phyloP scores from a whole-genome alignment of 73 alveolate genomes.

The Stentor roeselii region DNA sequence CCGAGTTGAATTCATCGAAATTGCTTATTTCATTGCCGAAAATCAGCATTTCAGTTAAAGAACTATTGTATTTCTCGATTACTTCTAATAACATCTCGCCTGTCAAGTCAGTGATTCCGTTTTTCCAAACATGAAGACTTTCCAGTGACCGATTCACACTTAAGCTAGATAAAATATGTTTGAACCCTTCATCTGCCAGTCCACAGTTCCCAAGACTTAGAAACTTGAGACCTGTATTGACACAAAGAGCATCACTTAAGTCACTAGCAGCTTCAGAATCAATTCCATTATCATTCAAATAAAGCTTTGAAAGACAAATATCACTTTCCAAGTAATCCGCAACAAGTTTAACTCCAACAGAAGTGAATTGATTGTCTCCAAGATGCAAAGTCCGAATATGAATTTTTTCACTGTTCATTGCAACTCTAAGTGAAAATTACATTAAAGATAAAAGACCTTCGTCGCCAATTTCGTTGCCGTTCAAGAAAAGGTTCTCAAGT shows the following conservation, averaged over 20 bases:
- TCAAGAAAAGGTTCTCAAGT: neutral
- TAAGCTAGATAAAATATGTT: slow-evolving; percentile 6
- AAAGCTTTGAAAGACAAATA: neutral
- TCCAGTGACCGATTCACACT: slow-evolving; percentile 18
- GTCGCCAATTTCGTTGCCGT: slow-evolving; percentile 12
- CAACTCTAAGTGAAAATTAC: slow-evolving; percentile 16
- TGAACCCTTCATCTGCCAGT: neutral
- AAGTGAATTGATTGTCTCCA: slow-evolving; percentile 30
- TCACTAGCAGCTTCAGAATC: neutral
- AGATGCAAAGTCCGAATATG: slow-evolving; percentile 28
- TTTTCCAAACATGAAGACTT: slow-evolving; percentile 14
- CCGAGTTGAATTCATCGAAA: neutral
- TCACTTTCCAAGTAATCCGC: slow-evolving; percentile 18
- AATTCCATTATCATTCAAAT: slow-evolving; percentile 23
- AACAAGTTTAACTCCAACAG: slow-evolving; percentile 8
- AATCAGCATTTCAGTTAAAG: slow-evolving; percentile 9
- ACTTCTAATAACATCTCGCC: slow-evolving; percentile 7
- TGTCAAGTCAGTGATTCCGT: neutral
- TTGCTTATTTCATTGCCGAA: slow-evolving; percentile 6
- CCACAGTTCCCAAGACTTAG: slow-evolving; percentile 13
- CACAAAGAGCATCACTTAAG: slow-evolving; percentile 20
- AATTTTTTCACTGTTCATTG: slow-evolving; percentile 4
- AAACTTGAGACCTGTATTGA: neutral
- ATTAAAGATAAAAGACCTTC: slow-evolving; percentile 29
- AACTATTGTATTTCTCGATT: neutral